A percentile compares a stretch with the other conserved stretches of the same genome.
Conservation (phyloP, 176 grass and related monocot genomes). For the Oryza nivara region DNA sequence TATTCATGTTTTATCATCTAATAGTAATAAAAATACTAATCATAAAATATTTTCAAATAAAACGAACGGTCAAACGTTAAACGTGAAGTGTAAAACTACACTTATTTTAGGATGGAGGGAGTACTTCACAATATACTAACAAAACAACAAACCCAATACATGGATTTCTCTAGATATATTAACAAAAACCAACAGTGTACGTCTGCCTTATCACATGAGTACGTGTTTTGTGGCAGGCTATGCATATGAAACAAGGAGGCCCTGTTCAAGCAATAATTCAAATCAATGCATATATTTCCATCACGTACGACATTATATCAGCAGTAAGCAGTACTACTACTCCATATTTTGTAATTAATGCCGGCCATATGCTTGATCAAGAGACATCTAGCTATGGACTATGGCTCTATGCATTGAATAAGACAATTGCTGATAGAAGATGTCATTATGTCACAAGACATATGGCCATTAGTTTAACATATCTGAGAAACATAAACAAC, state of each 20-base stretch:
- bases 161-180: background rate
- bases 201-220: background rate
- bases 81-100: too few relatives aligned
- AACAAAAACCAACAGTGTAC: slow-evolving; percentile 32
- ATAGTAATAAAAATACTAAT: too few relatives aligned
- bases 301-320: slow-evolving; percentile 14
- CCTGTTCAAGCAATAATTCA: slow-evolving; percentile 27
- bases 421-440: slow-evolving; percentile 9
- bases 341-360: slow-evolving; percentile 43
- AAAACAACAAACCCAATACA: slow-evolving; percentile 34
- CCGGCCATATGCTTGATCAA: background rate
- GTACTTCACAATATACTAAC: background rate
- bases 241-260: slow-evolving; percentile 25
- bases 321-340: background rate
- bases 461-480: slow-evolving; percentile 43
- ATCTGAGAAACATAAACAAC: slow-evolving; percentile 31
- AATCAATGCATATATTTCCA: slow-evolving; percentile 6
- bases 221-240: background rate
- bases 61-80: too few relatives aligned
- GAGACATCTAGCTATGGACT: background rate
- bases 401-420: background rate
- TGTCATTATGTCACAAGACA: slow-evolving; percentile 37
- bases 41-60: too few relatives aligned
- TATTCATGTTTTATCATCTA: too few relatives aligned
- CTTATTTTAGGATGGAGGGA: too few relatives aligned